Conservation (phyloP, 495 filamentous ascomycete genomes). For the Xylaria curta region DNA sequence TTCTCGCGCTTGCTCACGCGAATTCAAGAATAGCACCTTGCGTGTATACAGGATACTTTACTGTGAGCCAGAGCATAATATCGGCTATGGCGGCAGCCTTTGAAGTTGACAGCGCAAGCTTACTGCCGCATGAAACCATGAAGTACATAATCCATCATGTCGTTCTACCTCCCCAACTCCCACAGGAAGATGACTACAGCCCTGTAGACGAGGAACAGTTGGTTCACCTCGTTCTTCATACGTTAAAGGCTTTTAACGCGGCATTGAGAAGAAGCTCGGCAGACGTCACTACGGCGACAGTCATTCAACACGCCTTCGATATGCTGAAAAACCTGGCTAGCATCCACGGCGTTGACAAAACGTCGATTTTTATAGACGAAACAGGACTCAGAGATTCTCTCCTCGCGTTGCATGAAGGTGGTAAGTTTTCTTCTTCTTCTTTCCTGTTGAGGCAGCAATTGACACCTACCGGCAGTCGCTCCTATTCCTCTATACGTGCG, state of each 20-base stretch:
- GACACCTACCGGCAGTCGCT: conserved; percentile 22
- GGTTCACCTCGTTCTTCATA: conserved; percentile 26
- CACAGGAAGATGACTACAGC: conserved; percentile 52
- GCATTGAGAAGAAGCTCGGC: conserved; percentile 22
- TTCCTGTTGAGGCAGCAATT: no score
- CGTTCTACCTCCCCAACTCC: conserved; percentile 64
- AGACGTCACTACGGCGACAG: neutral
- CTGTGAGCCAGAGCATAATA: neutral
- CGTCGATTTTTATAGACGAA: neutral
- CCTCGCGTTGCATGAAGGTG: neutral
- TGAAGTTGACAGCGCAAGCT: neutral
- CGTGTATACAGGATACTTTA: neutral
- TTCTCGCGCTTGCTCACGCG: no score
- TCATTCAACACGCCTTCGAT: neutral
- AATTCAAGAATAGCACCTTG: neutral
- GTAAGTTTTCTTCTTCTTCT: conserved; percentile 14
- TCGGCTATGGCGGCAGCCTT: no score
- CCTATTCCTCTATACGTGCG: conserved; percentile 52
- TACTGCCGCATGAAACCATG: neutral
- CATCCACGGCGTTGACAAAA: conserved; percentile 3
- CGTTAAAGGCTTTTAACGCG: conserved; percentile 39
- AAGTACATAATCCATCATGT: conserved; percentile 54
- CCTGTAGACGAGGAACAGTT: conserved; percentile 30
- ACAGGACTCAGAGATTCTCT: conserved; percentile 22
- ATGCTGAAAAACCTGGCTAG: conserved; percentile 27